phyloP scores from a whole-genome alignment of 179 eudicot genomes.

The Vitellaria paradoxa region DNA sequence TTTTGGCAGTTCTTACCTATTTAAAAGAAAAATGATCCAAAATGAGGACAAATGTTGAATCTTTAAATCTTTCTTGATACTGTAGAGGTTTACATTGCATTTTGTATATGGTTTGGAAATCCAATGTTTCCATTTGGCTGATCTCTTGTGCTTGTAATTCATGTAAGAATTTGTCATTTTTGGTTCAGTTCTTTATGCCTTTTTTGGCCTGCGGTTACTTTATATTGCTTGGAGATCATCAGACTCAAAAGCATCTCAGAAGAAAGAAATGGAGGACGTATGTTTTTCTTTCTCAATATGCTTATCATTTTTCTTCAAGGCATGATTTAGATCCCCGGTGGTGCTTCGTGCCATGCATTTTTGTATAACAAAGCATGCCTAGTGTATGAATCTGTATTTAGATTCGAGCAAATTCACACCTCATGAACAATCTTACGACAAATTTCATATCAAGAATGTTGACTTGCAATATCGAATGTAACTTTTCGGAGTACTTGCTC shows the following conservation, averaged over 20 bases:
- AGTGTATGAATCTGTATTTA: neutral
- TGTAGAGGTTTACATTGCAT: neutral
- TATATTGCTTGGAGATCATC: slow-evolving; percentile 95
- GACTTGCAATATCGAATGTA: too few relatives aligned
- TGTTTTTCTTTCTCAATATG: slow-evolving; percentile 12
- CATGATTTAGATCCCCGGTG: neutral
- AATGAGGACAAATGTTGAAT: neutral
- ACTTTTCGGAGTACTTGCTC: too few relatives aligned
- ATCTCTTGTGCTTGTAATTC: slow-evolving; percentile 9
- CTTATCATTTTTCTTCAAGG: neutral
- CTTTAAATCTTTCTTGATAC: neutral
- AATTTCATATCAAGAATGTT: neutral
- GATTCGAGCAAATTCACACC: neutral
- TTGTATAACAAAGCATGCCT: neutral
- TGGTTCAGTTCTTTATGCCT: slow-evolving; percentile 81
- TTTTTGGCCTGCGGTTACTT: slow-evolving; percentile 89
- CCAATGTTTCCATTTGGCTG: neutral
- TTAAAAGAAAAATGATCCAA: neutral
- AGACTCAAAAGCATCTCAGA: slow-evolving; percentile 84
- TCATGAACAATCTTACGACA: neutral
- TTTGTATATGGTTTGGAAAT: neutral
- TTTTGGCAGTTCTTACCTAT: too few relatives aligned
- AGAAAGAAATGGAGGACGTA: slow-evolving; percentile 99
- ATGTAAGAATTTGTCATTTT: neutral
- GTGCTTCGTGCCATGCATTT: neutral